A percentile compares a stretch with the other conserved stretches of the same genome.
These are phyloP conservation scores for Plasmodium inui DNA, from an alignment of 169 alveolate species.

Conservation along the genomic window DNA sequence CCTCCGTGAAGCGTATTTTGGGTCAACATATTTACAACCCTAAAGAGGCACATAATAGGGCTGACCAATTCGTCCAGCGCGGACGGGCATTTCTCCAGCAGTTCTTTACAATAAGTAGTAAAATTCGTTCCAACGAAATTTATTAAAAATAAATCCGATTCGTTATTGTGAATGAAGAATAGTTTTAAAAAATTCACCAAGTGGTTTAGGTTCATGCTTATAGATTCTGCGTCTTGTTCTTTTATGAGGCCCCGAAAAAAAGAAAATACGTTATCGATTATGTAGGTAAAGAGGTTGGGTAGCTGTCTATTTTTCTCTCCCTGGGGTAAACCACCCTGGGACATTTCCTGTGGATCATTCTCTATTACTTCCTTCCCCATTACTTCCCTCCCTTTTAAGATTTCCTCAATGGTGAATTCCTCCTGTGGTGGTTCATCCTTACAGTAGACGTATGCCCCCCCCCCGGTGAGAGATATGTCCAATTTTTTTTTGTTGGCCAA, in stretches of 20 bases:
- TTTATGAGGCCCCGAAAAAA: conserved; percentile 33
- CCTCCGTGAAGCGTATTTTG: not conserved
- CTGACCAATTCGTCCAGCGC: conserved; percentile 32
- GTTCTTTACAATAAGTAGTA: conserved; percentile 10
- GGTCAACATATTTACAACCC: conserved; percentile 2
- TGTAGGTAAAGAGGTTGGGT: conserved; percentile 24
- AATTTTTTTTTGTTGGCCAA: conserved; percentile 18
- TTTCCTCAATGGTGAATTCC: not conserved
- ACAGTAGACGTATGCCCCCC: not conserved
- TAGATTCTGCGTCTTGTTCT: conserved; percentile 27
- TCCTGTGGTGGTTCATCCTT: not conserved
- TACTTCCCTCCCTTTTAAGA: not conserved
- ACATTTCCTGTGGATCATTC: not conserved
- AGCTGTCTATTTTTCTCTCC: not conserved
- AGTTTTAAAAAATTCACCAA: conserved; percentile 30
- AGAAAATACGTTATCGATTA: conserved; percentile 20
- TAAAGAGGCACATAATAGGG: conserved; percentile 19
- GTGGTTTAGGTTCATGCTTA: conserved; percentile 11
- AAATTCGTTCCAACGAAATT: conserved; percentile 4
- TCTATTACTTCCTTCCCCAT: not conserved
- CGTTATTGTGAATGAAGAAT: conserved; percentile 23
- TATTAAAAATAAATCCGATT: conserved; percentile 24
- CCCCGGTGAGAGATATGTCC: conserved; percentile 4
- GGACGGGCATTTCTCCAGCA: conserved; percentile 35
- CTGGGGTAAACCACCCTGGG: not conserved